Evolutionary conservation across 2,329 filamentous ascomycete species (phyloP), one percentile per base, ranked within the genome.

Genomic region (Trichoderma sp.): DNA sequence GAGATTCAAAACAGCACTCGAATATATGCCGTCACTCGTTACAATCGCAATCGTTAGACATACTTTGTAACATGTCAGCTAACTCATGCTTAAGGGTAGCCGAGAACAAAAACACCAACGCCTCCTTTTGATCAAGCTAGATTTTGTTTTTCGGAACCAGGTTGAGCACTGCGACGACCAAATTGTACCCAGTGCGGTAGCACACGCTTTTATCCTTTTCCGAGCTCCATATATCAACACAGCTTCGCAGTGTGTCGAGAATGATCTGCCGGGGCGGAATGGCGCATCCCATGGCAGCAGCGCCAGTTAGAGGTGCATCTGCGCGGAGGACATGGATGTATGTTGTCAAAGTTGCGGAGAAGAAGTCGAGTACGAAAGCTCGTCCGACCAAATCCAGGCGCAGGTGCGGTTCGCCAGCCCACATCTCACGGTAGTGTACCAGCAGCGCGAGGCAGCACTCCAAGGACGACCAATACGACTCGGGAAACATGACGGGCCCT

Each of bases 381-480:
- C 80, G 75, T 3, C 79, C 80, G 12, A 81, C 78, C 4, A 81
- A 75, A 32, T 81, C 77, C 26, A 79, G 73, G 11, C 78, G 74
- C 62, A 77, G 72, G 28, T 30, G 61, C 11, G 73, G 70, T 14
- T 79, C 79, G 34, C 75, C 74, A 9, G 78, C 76, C 78, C 79
- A 81, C 51, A 82, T 74, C 69, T 81, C 79, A 57, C 80, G 79
- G 57, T 81, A 81, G 70, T 81, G 79, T 58, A 81, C 76, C 4
- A 81, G 75, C 28, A 82, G 74, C 9, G 80, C 79, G 6, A 81
- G 77, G 0, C 80, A 80, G 74, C 80, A 82, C 74, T 81, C 79
- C 21, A 82, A 75, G 8, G 80, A 82, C 21, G 77, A 79, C 79
- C 80, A 81, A 75, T 81, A 81, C 34, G 79, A 79, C 70, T 81